Base-by-base conservation (phyloP, 1,284 basidiomycete species). In the Microbotryum violaceum region DNA sequence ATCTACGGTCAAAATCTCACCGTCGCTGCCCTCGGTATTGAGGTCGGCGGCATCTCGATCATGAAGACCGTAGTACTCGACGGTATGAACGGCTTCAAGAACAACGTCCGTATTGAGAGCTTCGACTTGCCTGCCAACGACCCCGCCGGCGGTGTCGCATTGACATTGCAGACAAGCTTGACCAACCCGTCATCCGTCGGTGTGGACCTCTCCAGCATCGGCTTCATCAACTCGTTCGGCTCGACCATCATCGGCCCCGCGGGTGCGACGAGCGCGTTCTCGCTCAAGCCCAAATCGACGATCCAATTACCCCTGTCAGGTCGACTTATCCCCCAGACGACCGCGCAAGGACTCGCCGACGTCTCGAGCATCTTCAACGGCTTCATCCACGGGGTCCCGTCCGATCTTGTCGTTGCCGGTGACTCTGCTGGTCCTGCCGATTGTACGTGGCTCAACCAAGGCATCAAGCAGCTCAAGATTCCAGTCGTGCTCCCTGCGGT, bases 121-220 rank as follows among this genome's bases (percentile, higher is more conserved):
- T 89, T 89, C 71, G 85, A 89, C 73, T 74, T 89, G 50, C 87
- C 87, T 1, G 77, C 78, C 25, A 81, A 89, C 71, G 86, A 88
- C 67, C 84, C 85, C 2, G 81, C 80, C 4, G 88, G 87, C n/a
- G 87, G 87, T 48, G 84, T 89, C 62, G 81, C 82, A 63, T 77
- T 89, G 52, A 85, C 83, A 1, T 77, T 88, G 14, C 77, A 84
- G 56, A 81, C 85, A 1, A 81, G 79, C 20, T 78, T 85, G 29
- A 77, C 79, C 16, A 89, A 88, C 70, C 87, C 87, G 25, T 85
- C 87, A 4, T 86, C 88, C 79, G 85, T 89, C 50, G 88, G 87
- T 58, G 82, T 89, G 14, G 76, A 82, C 64, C 77, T 88, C 14
- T 82, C 79, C 60, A 80, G 80, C 5, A 80, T 89, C 62, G 81